Base-by-base conservation (phyloP, 2,329 filamentous ascomycete genomes). In the Fusarium miscanthi region DNA sequence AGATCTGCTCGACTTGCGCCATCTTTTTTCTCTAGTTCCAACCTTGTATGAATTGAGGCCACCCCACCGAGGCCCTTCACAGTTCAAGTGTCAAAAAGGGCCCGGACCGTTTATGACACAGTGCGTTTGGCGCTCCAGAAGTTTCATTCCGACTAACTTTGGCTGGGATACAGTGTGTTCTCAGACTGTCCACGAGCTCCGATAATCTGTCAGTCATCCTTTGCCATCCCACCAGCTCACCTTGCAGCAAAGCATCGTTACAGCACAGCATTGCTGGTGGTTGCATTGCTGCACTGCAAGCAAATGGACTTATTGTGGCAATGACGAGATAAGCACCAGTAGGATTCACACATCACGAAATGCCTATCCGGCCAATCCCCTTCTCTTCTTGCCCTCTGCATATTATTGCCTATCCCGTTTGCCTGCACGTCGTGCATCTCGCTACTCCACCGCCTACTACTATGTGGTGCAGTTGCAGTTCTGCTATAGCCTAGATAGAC, bases 241-340 rank as follows among this genome's bases (percentile, higher is more conserved):
- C 72, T 65, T 74, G 75, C 75, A 76, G 65, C 64, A 69, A 63
- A 69, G 61, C 48, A 77, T 75, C 66, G 76, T 76, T 76, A 70
- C 74, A 78, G 61, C 53, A 68, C 64, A 71, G 66, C 41, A 41
- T 37, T 35, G 51, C 63, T 66, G 52, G 23, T 64, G 72, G 64
- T 72, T 66, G 72, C 68, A 72, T 69, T 65, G 43, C 51, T 41
- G 56, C 68, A 42, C 54, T 60, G 52, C 65, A 56, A 61, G 54
- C 53, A 72, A 61, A 66, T 66, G 45, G 53, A 38, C 57, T 65
- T 60, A 63, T 72, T 37, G 59, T 74, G 71, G 71, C 71, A 59
- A 74, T 49, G 45, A 42, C 45, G 43, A 70, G 52, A 69, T 70
- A 58, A 58, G 41, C 25, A 49, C 54, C 53, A 57, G 53, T 49